Percentiles rank a stretch among this genome's conserved stretches.
Conservation (phyloP, 495 filamentous ascomycete genomes). For the Penicillium robsamsonii region DNA sequence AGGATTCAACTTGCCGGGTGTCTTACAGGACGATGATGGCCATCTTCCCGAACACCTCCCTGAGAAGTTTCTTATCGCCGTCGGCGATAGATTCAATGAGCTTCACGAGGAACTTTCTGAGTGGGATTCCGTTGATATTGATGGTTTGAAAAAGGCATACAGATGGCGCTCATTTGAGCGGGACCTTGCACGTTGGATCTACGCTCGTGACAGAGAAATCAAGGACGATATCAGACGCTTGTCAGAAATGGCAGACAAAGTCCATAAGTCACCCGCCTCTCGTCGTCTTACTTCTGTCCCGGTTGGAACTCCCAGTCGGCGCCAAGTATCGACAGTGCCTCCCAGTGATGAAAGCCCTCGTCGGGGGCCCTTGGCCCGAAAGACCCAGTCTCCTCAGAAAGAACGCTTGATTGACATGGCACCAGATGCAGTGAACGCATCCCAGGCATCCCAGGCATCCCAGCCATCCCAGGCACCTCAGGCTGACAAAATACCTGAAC, state of each 20-base stretch:
- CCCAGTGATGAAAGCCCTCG: not conserved
- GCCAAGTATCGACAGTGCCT: not conserved
- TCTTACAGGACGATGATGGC: conserved; percentile 31
- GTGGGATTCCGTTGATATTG: conserved; percentile 24
- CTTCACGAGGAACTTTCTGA: conserved; percentile 27
- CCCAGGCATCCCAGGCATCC: not conserved
- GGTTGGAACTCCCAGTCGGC: not conserved
- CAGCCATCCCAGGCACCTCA: not conserved
- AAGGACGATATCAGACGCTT: conserved; percentile 13
- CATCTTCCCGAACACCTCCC: conserved; percentile 38
- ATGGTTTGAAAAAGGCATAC: conserved; percentile 26
- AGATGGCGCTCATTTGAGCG: conserved; percentile 36
- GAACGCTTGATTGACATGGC: not conserved
- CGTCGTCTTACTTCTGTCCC: conserved; percentile 5
- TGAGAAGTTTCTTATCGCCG: conserved; percentile 25
- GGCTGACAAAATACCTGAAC: not conserved
- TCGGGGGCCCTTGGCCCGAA: not conserved
- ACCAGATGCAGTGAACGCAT: not conserved
- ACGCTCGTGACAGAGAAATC: conserved; percentile 36
- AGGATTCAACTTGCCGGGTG: conserved; percentile 30
- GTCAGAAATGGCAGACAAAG: not conserved
- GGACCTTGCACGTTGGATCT: conserved; percentile 34
- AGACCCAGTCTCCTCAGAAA: not conserved
- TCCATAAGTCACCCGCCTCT: not conserved
- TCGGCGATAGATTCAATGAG: conserved; percentile 34